These are phyloP conservation scores for Nidularia sp. DNA, from an alignment of 768 basidiomycete genomes.

Conservation along the genomic window DNA sequence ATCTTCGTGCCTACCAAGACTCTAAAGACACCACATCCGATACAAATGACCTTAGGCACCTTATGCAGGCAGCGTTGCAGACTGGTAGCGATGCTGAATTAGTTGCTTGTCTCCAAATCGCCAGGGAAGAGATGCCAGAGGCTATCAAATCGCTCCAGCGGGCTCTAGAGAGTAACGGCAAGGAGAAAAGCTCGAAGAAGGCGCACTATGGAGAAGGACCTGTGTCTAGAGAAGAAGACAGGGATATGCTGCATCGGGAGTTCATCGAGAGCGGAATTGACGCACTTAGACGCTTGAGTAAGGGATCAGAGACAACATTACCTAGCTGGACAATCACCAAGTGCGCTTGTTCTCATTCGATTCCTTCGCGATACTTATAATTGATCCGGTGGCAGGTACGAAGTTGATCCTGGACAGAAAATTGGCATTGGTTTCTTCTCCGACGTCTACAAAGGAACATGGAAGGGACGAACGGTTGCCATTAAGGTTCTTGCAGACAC, in stretches of 20 bases:
- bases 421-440: constrained; percentile 73
- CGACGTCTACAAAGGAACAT: constrained; percentile 66
- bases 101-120: constrained; percentile 52
- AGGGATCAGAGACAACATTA: constrained; percentile 29
- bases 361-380: neutral
- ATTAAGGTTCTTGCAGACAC: constrained; percentile 66
- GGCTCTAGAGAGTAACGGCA: constrained; percentile 39
- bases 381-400: constrained; percentile 42
- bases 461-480: constrained; percentile 60
- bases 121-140: constrained; percentile 65
- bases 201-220: neutral
- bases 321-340: constrained; percentile 74
- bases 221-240: constrained; percentile 6
- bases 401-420: constrained; percentile 60
- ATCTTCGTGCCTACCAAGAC: constrained; percentile 17
- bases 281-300: constrained; percentile 56
- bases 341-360: constrained; percentile 19
- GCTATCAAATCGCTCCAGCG: constrained; percentile 74
- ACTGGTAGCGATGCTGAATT: constrained; percentile 56
- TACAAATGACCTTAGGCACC: constrained; percentile 44
- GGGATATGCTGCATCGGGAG: constrained; percentile 54
- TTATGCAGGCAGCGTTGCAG: constrained; percentile 50
- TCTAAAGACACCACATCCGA: constrained; percentile 45
- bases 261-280: constrained; percentile 69
- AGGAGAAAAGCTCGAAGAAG: neutral